A percentile compares a stretch with the other conserved stretches of the same genome.
Evolutionary conservation across 306 rosid genomes (phyloP).

Genomic region (Boehmeria nivea): DNA sequence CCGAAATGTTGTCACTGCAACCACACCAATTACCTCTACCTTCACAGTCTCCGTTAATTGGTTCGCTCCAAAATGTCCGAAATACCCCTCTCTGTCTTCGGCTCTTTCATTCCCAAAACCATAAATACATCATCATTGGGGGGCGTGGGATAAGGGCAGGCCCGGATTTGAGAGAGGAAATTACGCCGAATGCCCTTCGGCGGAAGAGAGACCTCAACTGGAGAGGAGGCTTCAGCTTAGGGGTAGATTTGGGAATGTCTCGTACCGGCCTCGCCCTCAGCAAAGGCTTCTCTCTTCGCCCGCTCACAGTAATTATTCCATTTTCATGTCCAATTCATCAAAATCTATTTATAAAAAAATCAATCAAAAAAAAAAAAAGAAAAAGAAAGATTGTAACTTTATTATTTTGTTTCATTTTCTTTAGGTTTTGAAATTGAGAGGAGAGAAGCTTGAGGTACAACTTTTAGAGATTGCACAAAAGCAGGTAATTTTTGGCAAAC

Average conservation of each 20-base stretch:
- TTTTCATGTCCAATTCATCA: neutral
- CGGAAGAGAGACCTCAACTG: constrained; percentile 58
- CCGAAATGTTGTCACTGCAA: constrained; percentile 6
- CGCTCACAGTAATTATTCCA: constrained; percentile 47
- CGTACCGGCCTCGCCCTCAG: constrained; percentile 88
- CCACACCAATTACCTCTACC: neutral
- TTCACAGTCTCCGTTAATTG: constrained; percentile 4
- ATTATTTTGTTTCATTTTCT: neutral
- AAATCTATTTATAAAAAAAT: no score
- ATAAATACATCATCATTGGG: neutral
- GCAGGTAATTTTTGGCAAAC: constrained; percentile 31
- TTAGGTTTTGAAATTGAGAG: constrained; percentile 81
- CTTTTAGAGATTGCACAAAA: constrained; percentile 67
- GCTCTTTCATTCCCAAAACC: neutral
- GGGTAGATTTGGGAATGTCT: constrained; percentile 73
- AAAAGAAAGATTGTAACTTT: no score
- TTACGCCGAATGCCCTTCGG: constrained; percentile 74
- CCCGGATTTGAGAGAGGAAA: constrained; percentile 32
- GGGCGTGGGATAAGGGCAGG: constrained; percentile 11
- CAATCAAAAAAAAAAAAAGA: no score
- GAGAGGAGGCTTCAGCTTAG: constrained; percentile 89
- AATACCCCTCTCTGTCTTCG: constrained; percentile 10
- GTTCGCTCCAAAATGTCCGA: neutral
- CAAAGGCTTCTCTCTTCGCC: constrained; percentile 76
- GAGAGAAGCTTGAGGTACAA: constrained; percentile 71